Conservation (phyloP, 805 yeast species). For the Henningerozyma blattae region DNA sequence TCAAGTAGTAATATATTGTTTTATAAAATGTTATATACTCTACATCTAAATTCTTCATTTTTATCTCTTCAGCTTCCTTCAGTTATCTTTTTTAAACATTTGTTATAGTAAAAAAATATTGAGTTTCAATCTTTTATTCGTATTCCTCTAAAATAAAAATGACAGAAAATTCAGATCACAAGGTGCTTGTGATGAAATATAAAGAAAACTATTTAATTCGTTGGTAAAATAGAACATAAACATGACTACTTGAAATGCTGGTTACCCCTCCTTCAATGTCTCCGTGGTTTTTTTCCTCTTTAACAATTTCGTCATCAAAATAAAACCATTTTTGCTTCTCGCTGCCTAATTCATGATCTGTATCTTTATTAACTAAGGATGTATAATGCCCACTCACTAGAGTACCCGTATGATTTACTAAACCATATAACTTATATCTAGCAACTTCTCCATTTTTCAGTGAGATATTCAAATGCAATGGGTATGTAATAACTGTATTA, state of each 20-base stretch:
- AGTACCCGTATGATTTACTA: slow-evolving; percentile 62
- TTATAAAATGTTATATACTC: too few species aligned
- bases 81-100: too few species aligned
- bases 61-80: too few species aligned
- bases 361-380: slow-evolving; percentile 41
- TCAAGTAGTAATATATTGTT: too few species aligned
- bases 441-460: slow-evolving; percentile 24
- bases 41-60: too few species aligned
- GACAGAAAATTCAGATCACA: too few species aligned
- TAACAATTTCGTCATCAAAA: slow-evolving; percentile 60
- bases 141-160: too few species aligned
- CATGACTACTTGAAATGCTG: slow-evolving; percentile 41
- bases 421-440: slow-evolving; percentile 44
- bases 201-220: slow-evolving; percentile 7
- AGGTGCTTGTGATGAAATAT: too few species aligned
- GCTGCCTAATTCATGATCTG: slow-evolving; percentile 24
- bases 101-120: too few species aligned
- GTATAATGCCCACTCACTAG: slow-evolving; percentile 71
- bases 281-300: slow-evolving; percentile 35
- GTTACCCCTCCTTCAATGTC: slow-evolving; percentile 27
- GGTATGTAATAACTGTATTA: slow-evolving; percentile 40
- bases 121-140: too few species aligned
- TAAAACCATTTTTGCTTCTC: slow-evolving; percentile 48
- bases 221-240: slow-evolving; percentile 60
- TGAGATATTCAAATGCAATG: slow-evolving; percentile 38